Conservation (phyloP, 306 rosid genomes). For the Sesbania bispinosa region DNA sequence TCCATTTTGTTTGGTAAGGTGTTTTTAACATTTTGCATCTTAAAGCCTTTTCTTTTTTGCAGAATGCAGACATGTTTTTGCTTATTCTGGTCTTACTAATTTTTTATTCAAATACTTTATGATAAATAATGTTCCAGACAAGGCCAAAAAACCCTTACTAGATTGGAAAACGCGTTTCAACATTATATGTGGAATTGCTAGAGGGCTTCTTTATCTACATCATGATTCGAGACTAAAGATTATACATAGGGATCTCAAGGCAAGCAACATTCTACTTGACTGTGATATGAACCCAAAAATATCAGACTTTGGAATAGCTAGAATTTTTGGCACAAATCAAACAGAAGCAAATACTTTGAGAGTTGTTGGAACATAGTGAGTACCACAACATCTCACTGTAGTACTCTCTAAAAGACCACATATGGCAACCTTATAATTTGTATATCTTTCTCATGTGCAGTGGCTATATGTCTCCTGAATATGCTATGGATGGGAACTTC, state of each 20-base stretch:
- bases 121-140: constrained; percentile 31
- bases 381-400: constrained; percentile 10
- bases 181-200: constrained; percentile 59
- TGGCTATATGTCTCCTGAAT: constrained; percentile 72
- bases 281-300: constrained; percentile 56
- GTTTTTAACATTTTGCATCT: not conserved
- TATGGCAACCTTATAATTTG: not conserved
- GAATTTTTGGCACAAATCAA: constrained; percentile 50
- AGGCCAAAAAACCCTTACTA: constrained; percentile 28
- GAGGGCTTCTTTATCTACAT: constrained; percentile 69
- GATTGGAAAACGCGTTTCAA: constrained; percentile 57
- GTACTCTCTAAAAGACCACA: not conserved
- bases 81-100: not conserved
- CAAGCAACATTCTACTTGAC: constrained; percentile 64
- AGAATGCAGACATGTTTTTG: not conserved
- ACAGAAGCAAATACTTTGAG: constrained; percentile 54
- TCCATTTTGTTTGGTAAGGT: constrained; percentile 56
- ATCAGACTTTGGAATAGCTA: constrained; percentile 74
- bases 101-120: not conserved
- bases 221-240: constrained; percentile 67
- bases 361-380: constrained; percentile 75
- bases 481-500: constrained; percentile 64
- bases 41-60: not conserved
- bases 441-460: constrained; percentile 20
- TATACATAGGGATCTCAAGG: constrained; percentile 76